These are phyloP conservation scores for Lipomyces mesembrius DNA, from an alignment of 805 yeast species.

Conservation along the genomic window DNA sequence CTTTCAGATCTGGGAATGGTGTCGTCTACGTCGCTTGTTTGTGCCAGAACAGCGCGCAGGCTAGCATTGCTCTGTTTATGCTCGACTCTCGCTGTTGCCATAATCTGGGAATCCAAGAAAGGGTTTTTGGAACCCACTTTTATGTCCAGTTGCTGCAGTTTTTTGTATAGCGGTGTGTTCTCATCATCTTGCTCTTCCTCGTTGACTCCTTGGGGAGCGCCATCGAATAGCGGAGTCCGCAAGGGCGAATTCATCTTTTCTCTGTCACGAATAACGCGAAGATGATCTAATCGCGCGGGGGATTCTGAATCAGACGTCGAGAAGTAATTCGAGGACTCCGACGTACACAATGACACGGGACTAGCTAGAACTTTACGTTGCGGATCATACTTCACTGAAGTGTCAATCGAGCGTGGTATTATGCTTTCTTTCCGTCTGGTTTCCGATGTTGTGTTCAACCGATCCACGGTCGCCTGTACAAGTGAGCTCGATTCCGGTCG, in stretches of 20 bases:
- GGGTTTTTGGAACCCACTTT: conserved; percentile 27
- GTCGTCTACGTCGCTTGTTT: neutral
- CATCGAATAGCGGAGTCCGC: neutral
- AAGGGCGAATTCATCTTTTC: neutral
- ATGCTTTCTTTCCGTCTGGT: neutral
- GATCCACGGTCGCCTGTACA: neutral
- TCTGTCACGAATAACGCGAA: neutral
- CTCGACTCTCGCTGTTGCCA: conserved; percentile 6
- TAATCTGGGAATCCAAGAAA: conserved; percentile 26
- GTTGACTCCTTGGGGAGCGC: neutral
- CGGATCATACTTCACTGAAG: neutral
- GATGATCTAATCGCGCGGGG: neutral
- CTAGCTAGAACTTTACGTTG: neutral
- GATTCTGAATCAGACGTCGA: neutral
- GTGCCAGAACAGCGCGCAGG: neutral
- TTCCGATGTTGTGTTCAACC: neutral
- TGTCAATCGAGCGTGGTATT: neutral
- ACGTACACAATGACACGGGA: neutral
- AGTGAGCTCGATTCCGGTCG: neutral
- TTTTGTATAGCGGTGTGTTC: conserved; percentile 25
- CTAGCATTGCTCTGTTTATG: neutral
- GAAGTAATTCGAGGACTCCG: neutral
- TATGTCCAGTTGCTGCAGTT: conserved; percentile 29
- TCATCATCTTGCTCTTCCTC: conserved; percentile 28
- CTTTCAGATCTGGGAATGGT: neutral